A percentile compares a stretch with the other conserved stretches of the same genome.
These are phyloP conservation scores for Tulasnella sp. DNA, from an alignment of 768 basidiomycete genomes.

Conservation along the genomic window DNA sequence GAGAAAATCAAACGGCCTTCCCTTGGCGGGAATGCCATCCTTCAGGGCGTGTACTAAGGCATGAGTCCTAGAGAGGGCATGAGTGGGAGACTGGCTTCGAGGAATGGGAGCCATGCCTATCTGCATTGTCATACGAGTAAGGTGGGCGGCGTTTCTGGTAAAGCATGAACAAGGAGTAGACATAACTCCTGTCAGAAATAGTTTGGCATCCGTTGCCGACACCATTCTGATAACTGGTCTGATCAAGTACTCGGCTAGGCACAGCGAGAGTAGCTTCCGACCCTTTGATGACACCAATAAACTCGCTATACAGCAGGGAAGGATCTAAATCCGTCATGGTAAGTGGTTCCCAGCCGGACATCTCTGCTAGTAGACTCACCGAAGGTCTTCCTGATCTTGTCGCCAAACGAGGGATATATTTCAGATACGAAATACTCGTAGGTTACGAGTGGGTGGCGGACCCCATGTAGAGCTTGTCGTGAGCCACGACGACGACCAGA, in stretches of 20 bases:
- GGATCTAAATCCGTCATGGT: constrained; percentile 34
- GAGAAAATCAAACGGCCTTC: constrained; percentile 41
- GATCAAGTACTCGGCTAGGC: constrained; percentile 33
- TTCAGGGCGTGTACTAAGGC: too few relatives aligned
- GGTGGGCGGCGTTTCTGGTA: constrained; percentile 31
- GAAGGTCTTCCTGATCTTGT: not conserved
- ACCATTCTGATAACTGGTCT: constrained; percentile 27
- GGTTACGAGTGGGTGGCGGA: constrained; percentile 26
- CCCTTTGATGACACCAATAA: constrained; percentile 50
- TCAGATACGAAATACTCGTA: constrained; percentile 36
- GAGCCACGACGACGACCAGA: not conserved
- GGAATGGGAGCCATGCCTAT: constrained; percentile 32
- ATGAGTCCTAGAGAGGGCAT: constrained; percentile 20
- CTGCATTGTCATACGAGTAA: constrained; percentile 39
- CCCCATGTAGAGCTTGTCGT: not conserved
- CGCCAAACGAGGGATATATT: constrained; percentile 47
- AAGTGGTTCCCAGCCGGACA: not conserved
- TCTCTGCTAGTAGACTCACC: not conserved
- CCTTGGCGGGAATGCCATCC: constrained; percentile 40
- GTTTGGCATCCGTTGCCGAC: constrained; percentile 42
- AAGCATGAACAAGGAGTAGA: constrained; percentile 43
- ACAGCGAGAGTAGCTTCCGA: constrained; percentile 39
- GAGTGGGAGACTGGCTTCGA: not conserved
- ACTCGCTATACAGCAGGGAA: constrained; percentile 43
- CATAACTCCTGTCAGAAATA: not conserved